phyloP scores from a whole-genome alignment of 257 asterid species.

The Gynochthodes officinalis region DNA sequence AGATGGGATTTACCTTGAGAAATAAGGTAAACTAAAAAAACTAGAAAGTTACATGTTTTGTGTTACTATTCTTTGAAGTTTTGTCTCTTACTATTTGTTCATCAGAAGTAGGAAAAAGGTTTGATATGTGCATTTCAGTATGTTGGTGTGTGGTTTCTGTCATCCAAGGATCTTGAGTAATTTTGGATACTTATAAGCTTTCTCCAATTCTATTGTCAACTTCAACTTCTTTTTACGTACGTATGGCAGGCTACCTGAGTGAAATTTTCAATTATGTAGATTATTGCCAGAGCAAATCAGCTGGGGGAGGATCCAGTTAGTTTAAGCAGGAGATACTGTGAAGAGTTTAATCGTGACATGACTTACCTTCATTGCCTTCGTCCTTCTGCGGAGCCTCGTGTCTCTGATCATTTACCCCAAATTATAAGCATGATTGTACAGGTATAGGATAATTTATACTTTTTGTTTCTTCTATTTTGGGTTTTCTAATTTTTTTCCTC shows the following conservation, averaged over 20 bases:
- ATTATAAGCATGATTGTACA: conserved; percentile 80
- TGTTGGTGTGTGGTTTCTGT: background rate
- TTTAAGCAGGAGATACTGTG: conserved; percentile 81
- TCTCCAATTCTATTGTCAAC: conserved; percentile 19
- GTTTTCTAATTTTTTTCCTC: conserved; percentile 1
- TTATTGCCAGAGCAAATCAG: conserved; percentile 81
- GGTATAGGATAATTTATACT: conserved; percentile 35
- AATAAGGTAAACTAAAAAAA: too few relatives aligned
- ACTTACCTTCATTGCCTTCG: conserved; percentile 67
- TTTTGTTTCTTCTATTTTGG: conserved; percentile 1
- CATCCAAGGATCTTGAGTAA: conserved; percentile 1
- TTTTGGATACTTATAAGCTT: background rate
- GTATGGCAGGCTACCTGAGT: conserved; percentile 62
- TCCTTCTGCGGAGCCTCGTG: conserved; percentile 94
- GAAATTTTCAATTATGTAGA: conserved; percentile 73
- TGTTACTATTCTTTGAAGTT: too few relatives aligned
- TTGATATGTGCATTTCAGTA: background rate
- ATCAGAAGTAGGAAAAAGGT: background rate
- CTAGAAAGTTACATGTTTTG: too few relatives aligned
- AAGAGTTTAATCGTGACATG: conserved; percentile 90
- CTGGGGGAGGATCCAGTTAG: conserved; percentile 80
- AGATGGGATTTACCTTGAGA: too few relatives aligned
- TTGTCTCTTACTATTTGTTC: background rate
- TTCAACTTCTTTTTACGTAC: conserved; percentile 36
- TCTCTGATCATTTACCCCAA: conserved; percentile 85